Evolutionary conservation across 352 stramenopile genomes (phyloP), one percentile per base, ranked within the genome.

Genomic region (Thalassiosira mediterranea): DNA sequence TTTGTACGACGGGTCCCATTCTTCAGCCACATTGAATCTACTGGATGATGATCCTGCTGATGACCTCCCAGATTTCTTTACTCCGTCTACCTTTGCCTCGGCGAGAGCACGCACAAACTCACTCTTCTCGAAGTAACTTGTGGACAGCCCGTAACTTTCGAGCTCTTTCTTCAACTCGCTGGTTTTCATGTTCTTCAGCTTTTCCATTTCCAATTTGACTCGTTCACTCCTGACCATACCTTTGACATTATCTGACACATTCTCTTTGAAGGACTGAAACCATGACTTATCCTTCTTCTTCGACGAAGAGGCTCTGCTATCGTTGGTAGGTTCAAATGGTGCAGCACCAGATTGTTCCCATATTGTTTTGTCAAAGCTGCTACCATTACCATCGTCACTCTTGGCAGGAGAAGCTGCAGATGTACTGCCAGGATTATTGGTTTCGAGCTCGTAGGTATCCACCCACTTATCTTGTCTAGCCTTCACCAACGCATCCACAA

Each of bases 91-190:
- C 47, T 67, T 40, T 47, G 81, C 84, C 54, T 88, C 81, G 10
- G 81, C 84, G 17, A 83, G 63, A 4, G 84, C 84, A 17, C 68
- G 59, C 7, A 87, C 68, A 63, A 90, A 88, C 64, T 90, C 83
- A 58, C 38, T 74, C 40, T 89, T 89, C 76, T 89, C 82, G 51
- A 89, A 88, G 65, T 86, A 89, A 10, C 48, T 61, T 5, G 78
- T 86, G 2, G 57, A 79, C 25, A 89, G 65, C 37, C 82, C 82
- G 1, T 62, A 59, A 0, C 25, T 58, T 62, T 87, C 46, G 13
- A 89, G 65, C 76, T 89, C 79, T 40, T 81, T 68, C 51, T 79
- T 83, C 0, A 89, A 44, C n/a, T 89, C 77, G 8, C 38, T 51
- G 5, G 69, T 64, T 53, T 78, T 87, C 68, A 89, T 85, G 13